Conservation (phyloP, 768 basidiomycete species). For the Ramaria rubella region DNA sequence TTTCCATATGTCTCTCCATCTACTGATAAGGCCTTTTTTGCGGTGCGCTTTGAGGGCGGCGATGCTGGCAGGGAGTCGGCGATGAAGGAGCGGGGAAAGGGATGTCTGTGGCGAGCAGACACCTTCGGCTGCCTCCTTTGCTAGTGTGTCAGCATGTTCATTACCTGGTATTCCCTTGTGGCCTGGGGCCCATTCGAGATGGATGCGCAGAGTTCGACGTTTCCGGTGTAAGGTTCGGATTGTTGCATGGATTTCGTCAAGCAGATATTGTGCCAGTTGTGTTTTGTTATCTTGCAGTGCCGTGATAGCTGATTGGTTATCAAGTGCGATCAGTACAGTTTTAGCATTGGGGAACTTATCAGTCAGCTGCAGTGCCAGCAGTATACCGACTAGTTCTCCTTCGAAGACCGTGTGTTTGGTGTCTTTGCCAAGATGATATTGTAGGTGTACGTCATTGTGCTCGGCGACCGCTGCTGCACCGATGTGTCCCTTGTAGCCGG, state of each 20-base stretch:
- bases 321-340: slow-evolving; percentile 1
- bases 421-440: slow-evolving; percentile 3
- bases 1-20: background rate
- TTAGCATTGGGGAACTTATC: background rate
- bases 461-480: slow-evolving; percentile 15
- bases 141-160: slow-evolving; percentile 21
- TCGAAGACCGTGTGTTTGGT: slow-evolving; percentile 17
- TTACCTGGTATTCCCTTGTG: slow-evolving; percentile 16
- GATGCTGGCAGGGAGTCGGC: background rate
- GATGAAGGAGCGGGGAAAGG: background rate
- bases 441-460: background rate
- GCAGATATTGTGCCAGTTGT: slow-evolving; percentile 12
- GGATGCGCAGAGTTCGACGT: background rate
- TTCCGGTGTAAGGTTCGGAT: background rate
- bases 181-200: slow-evolving; percentile 17
- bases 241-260: slow-evolving; percentile 10
- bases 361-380: slow-evolving; percentile 12
- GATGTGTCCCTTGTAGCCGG: slow-evolving; percentile 11
- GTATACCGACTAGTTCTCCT: too few relatives aligned
- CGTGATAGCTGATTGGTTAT: slow-evolving; percentile 16
- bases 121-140: slow-evolving; percentile 16
- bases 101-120: background rate
- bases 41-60: background rate
- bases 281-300: background rate
- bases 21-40: background rate